Conservation (phyloP, 306 rosid genomes). For the Acmispon strigosus region DNA sequence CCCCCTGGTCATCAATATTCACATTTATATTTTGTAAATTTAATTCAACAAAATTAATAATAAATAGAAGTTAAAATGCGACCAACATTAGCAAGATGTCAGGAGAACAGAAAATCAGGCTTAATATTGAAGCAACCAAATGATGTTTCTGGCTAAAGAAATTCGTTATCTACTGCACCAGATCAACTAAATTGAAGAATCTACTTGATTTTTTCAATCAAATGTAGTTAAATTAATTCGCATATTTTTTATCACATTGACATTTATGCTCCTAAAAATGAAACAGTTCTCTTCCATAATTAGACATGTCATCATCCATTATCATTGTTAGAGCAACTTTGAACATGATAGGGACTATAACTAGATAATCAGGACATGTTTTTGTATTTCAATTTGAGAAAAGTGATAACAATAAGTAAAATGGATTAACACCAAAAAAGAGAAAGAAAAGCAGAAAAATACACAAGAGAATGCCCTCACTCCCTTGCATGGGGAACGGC, state of each 20-base stretch:
- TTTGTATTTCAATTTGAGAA: no score
- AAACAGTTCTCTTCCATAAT: background rate
- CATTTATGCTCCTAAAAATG: background rate
- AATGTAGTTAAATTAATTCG: background rate
- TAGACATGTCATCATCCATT: slow-evolving; percentile 3
- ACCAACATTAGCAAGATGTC: slow-evolving; percentile 1
- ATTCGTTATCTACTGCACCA: background rate
- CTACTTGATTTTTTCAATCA: no score
- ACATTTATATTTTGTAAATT: background rate
- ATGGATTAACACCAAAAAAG: no score
- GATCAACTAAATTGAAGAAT: background rate
- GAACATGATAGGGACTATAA: background rate
- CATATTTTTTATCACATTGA: background rate
- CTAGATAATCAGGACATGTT: background rate
- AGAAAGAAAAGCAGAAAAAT: no score
- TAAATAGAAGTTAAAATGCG: background rate
- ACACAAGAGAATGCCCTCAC: no score
- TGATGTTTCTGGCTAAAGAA: background rate
- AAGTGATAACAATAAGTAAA: no score
- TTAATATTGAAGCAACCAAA: background rate
- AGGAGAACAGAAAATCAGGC: background rate
- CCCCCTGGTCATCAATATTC: slow-evolving; percentile 54
- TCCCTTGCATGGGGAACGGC: no score
- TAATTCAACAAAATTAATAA: background rate
- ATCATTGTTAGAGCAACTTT: background rate